Base-by-base conservation (phyloP, 31 red algal species). In the Porphyra umbilicalis region DNA sequence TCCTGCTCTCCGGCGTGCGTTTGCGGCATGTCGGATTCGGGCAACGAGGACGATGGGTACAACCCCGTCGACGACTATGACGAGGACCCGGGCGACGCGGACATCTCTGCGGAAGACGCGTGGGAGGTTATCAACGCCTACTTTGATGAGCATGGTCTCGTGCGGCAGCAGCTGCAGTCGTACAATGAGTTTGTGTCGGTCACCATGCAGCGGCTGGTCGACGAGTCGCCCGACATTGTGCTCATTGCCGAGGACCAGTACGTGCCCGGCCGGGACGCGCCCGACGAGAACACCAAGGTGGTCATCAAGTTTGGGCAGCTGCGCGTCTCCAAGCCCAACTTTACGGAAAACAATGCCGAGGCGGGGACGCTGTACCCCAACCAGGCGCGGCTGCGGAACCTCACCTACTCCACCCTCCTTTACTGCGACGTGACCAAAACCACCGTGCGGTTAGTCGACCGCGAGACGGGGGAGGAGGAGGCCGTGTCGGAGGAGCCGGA, bases 281-380 rank as follows among this genome's bases (percentile, higher is more conserved):
- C 90, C 68, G 87, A 93, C 33, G 85, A 84, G 39, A 88, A 88
- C 32, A 92, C 81, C 16, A 82, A 85, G 67, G 78, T 90, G 16
- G 81, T 99, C 36, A 92, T 99, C 39, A 87, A 84, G 34, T 99
- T 99, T 75, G 93, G 97, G 33, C 97, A 99, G 75, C 79, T 99
- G 29, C 87, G 92, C 75, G 85, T 95, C 35, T 85, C 89, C 39
- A 92, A 95, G 68, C 90, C 93, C 7, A 88, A 84, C 29, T 99
- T 96, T 81, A 90, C 89, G 31, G 97, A 99, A 82, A 76, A 85
- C 75, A 93, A 89, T 76, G 97, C 91, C 0, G 93, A 95, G 75
- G 80, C 91, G 35, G 39, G 87, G 32, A 75, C 92, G 30, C 85
- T 99, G 34, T 94, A 93, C 82, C 97, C 97, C 9, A 95, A 95